phyloP scores from a whole-genome alignment of 192 early-diverging fungal genomes.

The Umbelopsis sp. region DNA sequence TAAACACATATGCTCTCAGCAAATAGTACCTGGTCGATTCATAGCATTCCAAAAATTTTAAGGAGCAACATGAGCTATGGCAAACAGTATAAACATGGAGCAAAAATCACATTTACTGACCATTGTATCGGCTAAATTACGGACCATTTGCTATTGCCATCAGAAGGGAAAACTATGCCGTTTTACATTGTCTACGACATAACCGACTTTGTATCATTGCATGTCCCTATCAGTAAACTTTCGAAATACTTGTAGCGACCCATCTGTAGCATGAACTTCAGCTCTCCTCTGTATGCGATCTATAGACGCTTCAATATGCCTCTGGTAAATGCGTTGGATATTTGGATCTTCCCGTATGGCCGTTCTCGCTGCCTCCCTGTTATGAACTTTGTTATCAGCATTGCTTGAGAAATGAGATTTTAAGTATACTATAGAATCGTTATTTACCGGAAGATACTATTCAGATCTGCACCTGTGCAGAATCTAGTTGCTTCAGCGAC shows the following conservation, averaged over 20 bases:
- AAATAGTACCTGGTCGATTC: too few species aligned
- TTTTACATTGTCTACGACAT: too few species aligned
- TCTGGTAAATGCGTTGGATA: neutral
- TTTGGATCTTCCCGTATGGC: constrained; percentile 42
- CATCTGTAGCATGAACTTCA: neutral
- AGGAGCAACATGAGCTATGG: too few species aligned
- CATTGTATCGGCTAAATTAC: too few species aligned
- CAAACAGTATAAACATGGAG: too few species aligned
- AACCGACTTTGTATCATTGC: too few species aligned
- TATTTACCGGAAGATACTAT: constrained; percentile 57
- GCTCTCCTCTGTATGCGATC: neutral
- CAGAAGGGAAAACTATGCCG: too few species aligned
- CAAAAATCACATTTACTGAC: too few species aligned
- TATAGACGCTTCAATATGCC: neutral
- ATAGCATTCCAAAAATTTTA: too few species aligned
- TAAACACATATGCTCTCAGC: too few species aligned
- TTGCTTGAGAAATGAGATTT: neutral
- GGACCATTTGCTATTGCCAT: too few species aligned
- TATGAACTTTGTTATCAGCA: neutral
- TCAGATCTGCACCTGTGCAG: constrained; percentile 82
- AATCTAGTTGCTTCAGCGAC: constrained; percentile 62
- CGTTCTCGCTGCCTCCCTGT: constrained; percentile 59
- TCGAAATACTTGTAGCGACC: neutral
- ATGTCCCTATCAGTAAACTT: constrained; percentile 5
- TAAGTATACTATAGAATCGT: too few species aligned